A percentile compares a stretch with the other conserved stretches of the same genome.
Evolutionary conservation across 345 rosid species (phyloP).

Genomic region (Pugionium dolabratum): DNA sequence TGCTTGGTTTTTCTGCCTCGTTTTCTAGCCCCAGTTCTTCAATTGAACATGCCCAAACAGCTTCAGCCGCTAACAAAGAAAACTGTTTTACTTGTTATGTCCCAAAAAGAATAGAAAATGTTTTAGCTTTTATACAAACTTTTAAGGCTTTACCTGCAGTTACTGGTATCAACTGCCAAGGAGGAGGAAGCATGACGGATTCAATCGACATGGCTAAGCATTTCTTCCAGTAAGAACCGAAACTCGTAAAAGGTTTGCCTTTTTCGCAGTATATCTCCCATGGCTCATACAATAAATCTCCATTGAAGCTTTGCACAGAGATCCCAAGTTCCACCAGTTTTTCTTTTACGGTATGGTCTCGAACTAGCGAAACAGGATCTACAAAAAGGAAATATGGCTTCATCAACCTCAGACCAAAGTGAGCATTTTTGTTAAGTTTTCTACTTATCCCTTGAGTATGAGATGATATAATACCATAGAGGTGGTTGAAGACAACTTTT

Average conservation of each 20-base stretch:
- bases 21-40: conserved; percentile 82
- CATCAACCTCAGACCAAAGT: conserved; percentile 10
- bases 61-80: conserved; percentile 46
- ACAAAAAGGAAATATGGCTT: conserved; percentile 1
- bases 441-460: background rate
- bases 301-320: conserved; percentile 88
- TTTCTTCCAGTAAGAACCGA: conserved; percentile 71
- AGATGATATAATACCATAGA: conserved; percentile 60
- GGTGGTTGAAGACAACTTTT: conserved; percentile 81
- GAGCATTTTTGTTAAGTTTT: no score
- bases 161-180: conserved; percentile 59
- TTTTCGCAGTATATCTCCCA: conserved; percentile 79
- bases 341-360: conserved; percentile 80
- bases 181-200: conserved; percentile 66
- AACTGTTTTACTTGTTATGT: background rate
- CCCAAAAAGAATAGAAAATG: background rate
- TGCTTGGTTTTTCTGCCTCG: conserved; percentile 81
- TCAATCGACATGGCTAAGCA: conserved; percentile 67
- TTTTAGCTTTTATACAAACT: background rate
- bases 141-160: conserved; percentile 53
- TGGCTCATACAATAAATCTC: conserved; percentile 86
- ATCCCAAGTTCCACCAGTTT: conserved; percentile 66
- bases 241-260: conserved; percentile 70
- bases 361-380: conserved; percentile 87
- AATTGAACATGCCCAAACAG: conserved; percentile 53